Base-by-base conservation (phyloP, 257 asterid genomes). In the Gentiana macrophylla region DNA sequence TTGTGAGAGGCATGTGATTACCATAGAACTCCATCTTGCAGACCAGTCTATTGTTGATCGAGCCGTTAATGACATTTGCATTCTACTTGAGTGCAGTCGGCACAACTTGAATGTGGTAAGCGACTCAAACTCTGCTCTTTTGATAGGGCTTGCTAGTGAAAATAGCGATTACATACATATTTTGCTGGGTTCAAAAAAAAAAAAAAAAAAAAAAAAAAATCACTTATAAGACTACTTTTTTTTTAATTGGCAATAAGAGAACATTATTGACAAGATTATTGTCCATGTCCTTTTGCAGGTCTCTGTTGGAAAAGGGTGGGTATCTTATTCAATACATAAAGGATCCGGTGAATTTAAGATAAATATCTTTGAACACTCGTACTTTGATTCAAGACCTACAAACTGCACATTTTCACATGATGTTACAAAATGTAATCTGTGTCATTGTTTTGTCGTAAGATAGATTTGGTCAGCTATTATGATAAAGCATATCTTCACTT, bases 231-330 rank as follows among this genome's bases (percentile, higher is more conserved):
- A 15, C 24, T 15, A 15, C 24, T 15, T 15, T 15, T 15, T 15
- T 15, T 15, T 15, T 15, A 0, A 15, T 15, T 41, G 6, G 6
- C 10, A 53, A 5, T 38, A 51, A 1, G 3, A 50, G 32, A 57
- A 55, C 52, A 55, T 57, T 36, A 15, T 33, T 61, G 60, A 62
- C 61, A 62, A 56, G 57, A 56, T 65, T 48, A 12, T 60, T 41
- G 72, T 51, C 71, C 55, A 13, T 61, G 41, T 36, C 62, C 54
- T 57, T 67, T 60, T 77, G 81, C 94, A 86, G 98, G 98, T 90
- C 36, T 86, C 96, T 60, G 98, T 80, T 75, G 98, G 96, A 72
- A 90, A 86, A 3, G 95, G 98, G 97, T 86, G 77, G 61, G 94
- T 80, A 61, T 62, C 68, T 37, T 49, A 46, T 44, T 60, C 60